Conservation (phyloP, 768 basidiomycete species). For the Postia placenta region DNA sequence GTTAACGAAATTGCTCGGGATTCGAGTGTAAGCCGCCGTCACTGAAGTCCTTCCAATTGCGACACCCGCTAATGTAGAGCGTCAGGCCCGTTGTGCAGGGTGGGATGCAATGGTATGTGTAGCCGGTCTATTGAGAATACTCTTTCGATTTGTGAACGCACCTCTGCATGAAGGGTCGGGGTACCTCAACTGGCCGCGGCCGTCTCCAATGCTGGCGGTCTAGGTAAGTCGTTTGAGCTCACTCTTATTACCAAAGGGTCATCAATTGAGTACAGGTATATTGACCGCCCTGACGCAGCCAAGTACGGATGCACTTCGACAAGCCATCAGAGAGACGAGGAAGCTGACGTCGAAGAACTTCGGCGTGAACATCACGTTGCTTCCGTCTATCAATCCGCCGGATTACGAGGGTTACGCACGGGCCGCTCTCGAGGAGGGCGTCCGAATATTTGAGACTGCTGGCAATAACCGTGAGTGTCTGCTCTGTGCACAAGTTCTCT, state of each 20-base stretch:
- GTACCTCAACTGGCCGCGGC: constrained; percentile 68
- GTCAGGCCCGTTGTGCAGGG: constrained; percentile 76
- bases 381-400: constrained; percentile 86
- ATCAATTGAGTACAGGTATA: constrained; percentile 42
- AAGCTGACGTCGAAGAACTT: constrained; percentile 68
- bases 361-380: constrained; percentile 81
- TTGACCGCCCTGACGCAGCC: constrained; percentile 89
- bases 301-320: constrained; percentile 70
- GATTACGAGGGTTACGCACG: constrained; percentile 83
- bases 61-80: background rate
- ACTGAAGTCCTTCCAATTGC: constrained; percentile 1
- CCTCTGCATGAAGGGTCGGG: constrained; percentile 56
- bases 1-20: constrained; percentile 59
- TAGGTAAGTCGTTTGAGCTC: constrained; percentile 46
- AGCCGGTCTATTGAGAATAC: background rate
- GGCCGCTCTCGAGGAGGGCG: constrained; percentile 80
- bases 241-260: background rate
- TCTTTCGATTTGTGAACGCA: background rate
- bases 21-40: constrained; percentile 65
- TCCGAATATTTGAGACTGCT: constrained; percentile 89
- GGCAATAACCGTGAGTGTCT: constrained; percentile 81
- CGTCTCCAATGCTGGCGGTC: constrained; percentile 77
- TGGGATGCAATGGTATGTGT: constrained; percentile 80
- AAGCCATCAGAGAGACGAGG: constrained; percentile 74
- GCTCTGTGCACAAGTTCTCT: too few relatives aligned